Evolutionary conservation across 2,329 filamentous ascomycete genomes (phyloP).

Genomic region (Aspergillus novofumigatus): DNA sequence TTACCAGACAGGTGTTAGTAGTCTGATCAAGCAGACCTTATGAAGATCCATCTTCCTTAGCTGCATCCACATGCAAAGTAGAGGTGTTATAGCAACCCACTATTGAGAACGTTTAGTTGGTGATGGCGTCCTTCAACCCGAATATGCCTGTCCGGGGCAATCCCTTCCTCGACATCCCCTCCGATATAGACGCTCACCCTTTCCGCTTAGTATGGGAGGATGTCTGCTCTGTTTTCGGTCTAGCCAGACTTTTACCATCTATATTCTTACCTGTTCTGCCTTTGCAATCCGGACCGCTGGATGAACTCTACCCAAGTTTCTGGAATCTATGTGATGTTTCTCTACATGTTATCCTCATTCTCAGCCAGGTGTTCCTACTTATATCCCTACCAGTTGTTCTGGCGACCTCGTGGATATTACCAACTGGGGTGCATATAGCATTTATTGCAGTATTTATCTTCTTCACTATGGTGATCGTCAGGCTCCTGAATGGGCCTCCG

Average conservation of each 20-base stretch:
- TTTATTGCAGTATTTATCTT: not conserved
- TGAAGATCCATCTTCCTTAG: not conserved
- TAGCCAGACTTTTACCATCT: not conserved
- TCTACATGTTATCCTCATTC: not conserved
- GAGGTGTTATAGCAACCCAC: not conserved
- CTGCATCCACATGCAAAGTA: not conserved
- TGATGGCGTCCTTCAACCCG: slow-evolving; percentile 2
- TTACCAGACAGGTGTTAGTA: not conserved
- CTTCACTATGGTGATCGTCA: not conserved
- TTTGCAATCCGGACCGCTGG: not conserved
- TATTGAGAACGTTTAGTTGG: no score
- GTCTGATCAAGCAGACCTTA: not conserved
- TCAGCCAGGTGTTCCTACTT: not conserved
- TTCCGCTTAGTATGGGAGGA: not conserved
- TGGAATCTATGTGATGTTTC: not conserved
- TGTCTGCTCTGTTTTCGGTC: not conserved
- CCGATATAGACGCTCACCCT: slow-evolving; percentile 1
- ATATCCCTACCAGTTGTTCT: not conserved
- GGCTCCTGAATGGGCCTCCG: not conserved
- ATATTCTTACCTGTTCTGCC: not conserved
- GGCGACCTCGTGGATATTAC: not conserved
- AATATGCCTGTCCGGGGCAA: not conserved
- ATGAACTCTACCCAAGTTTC: slow-evolving; percentile 1
- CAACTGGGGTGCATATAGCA: not conserved
- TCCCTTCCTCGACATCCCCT: slow-evolving; percentile 4